Base-by-base conservation (phyloP, 2,329 filamentous ascomycete species). In the Dothideomycetidae sp. region DNA sequence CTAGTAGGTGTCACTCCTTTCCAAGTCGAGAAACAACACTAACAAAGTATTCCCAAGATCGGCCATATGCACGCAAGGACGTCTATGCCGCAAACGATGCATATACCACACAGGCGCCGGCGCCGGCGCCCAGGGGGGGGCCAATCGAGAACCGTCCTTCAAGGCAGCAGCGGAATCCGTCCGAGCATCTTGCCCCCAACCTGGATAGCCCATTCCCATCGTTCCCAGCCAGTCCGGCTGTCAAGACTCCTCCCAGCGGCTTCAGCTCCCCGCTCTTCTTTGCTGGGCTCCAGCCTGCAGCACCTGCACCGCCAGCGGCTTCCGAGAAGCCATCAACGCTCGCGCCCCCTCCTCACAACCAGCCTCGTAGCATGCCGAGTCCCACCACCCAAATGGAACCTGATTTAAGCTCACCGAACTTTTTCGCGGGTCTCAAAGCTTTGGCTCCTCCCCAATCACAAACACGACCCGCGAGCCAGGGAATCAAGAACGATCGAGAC, bases 171-270 rank as follows among this genome's bases (percentile, higher is more conserved):
- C 36, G 36, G 10, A 29, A 38, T 18, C 40, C 59, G 3, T 64
- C 65, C 2, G 64, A 69, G 1, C 63, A 67, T 36, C 44, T 63
- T 10, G 58, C 55, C 12, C 48, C 47, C 4, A 55, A 54, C 33
- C 54, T 69, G 13, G 69, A 73, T 46, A 65, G 61, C 42, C 63
- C 69, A 0, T 71, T 73, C 41, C 67, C 68, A 5, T 63, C 63
- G 0, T 74, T 73, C 44, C 68, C 68, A 2, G 48, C 47, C 5
- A 36, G 36, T 47, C 59, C 18, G 29, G 42, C 26, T 44, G 44
- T 23, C 45, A 47, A 38, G 43, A 44, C 41, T 46, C 47, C 47
- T 17, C 52, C 7, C 57, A 32, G 29, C 13, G 21, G 21, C 21
- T 26, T 26, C 21, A 26, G 40, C 37, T 26, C 21, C 7, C 21